Evolutionary conservation across 1,284 basidiomycete species (phyloP), one percentile per base, ranked within the genome.

Genomic region (Entoloma clypeatum): DNA sequence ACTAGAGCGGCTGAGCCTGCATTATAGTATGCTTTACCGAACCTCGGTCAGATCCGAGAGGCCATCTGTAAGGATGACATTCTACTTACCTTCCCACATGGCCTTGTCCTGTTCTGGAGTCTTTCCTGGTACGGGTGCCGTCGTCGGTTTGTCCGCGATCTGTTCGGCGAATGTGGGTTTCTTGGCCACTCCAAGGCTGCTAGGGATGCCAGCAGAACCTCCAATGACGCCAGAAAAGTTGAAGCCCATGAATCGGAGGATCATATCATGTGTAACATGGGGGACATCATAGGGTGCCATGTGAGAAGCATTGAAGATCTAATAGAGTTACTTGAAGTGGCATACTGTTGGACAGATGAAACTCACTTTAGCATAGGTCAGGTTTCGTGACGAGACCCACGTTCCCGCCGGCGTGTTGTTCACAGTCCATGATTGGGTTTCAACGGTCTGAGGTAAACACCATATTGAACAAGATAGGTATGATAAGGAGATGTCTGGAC

Each of bases 221-320:
- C 86, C 92, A 2, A 84, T 72, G 31, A 96, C 75, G 3, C 79
- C 75, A 21, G 83, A 77, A 54, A 94, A 87, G 66, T 98, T 86
- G 42, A 94, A 80, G 33, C 78, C 82, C 81, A 96, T 89, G 68
- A 97, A 97, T 10, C 93, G 87, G 35, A 94, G 79, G 56, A 99
- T 95, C 96, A 99, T 98, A 64, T 99, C 95, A 63, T 98, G 93
- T 3, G 92, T 74, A 22, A 86, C 81, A 42, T 91, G 75, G 0
- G 94, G 95, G 8, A 87, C 71, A 63, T 99, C 95, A 59, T 81
- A 95, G 1, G 91, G 91, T 21, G 86, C 92, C 92, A 96, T 96
- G 62, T 95, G 92, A 1, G 91, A 94, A 1, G 90, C 91, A 45
- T 91, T 90, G 63, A 86, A 87, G 23, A 91, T 75, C 83, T 88